A percentile compares a stretch with the other conserved stretches of the same genome.
phyloP scores from a whole-genome alignment of 1,284 basidiomycete species.

The Farysia itapuensis region DNA sequence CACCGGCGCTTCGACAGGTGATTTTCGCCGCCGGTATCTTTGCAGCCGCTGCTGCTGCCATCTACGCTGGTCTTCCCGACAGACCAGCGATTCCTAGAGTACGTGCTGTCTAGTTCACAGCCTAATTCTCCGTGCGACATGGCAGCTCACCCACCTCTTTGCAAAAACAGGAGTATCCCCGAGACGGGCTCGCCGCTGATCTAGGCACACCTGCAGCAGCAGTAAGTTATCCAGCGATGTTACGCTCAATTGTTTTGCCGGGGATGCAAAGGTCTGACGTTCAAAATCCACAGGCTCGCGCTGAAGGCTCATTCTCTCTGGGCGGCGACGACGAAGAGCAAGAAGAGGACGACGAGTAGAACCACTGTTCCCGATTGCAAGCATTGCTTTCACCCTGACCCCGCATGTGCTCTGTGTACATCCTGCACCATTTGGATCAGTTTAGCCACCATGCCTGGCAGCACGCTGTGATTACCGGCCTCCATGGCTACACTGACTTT shows the following conservation, averaged over 20 bases:
- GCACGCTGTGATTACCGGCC: constrained; percentile 2
- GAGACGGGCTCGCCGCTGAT: constrained; percentile 54
- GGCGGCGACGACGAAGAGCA: constrained; percentile 15
- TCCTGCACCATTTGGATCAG: constrained; percentile 14
- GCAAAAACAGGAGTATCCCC: constrained; percentile 45
- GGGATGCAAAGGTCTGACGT: too few species aligned
- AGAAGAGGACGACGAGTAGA: constrained; percentile 42
- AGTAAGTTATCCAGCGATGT: constrained; percentile 10
- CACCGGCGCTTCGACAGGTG: constrained; percentile 50
- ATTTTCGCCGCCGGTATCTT: constrained; percentile 39
- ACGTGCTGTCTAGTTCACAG: constrained; percentile 2
- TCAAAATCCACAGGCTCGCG: constrained; percentile 23
- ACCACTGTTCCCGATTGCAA: too few species aligned
- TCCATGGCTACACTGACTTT: constrained; percentile 7
- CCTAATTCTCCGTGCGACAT: not conserved
- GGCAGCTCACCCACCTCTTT: not conserved
- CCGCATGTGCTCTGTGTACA: too few species aligned
- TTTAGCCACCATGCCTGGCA: constrained; percentile 9
- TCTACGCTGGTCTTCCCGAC: constrained; percentile 49
- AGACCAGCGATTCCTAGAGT: constrained; percentile 50
- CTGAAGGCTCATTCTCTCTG: constrained; percentile 38
- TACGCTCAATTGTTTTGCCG: too few species aligned
- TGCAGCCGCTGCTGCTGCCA: constrained; percentile 28
- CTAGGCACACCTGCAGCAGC: constrained; percentile 43
- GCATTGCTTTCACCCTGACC: too few species aligned